Base-by-base conservation (phyloP, 108 stramenopile species). In the Pseudonitzschia pungens region DNA sequence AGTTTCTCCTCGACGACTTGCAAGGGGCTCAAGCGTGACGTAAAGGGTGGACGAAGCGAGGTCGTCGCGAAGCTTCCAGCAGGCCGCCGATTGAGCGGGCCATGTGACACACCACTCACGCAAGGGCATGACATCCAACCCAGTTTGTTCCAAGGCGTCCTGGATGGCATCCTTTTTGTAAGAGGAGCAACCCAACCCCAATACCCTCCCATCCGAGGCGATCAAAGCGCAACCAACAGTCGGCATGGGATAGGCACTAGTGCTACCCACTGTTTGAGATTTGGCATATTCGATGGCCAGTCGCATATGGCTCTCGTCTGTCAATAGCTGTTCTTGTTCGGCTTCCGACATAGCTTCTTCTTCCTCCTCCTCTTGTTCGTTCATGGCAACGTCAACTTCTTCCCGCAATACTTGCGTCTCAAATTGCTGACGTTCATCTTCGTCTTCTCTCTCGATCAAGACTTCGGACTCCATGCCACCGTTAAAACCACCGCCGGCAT, bases 71-170 rank as follows among this genome's bases (percentile, higher is more conserved):
- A 91, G 75, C 27, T 80, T 70, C 60, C 60, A 62, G 40, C 33
- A 40, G 9, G 60, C 32, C n/a, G 60, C 32, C 26, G 69, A 63
- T 54, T 83, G 71, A 2, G 83, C 66, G 4, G 89, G 87, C 90
- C 90, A 93, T 12, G 81, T 68, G 28, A 93, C 84, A 59, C 86
- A 90, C 92, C 92, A 93, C 59, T 91, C 92, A 14, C 80, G 65
- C 14, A 91, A 68, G 5, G 90, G 92, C 10, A 82, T 87, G 27
- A 83, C 84, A 29, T 72, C 70, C 16, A 93, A 68, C 0, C 90
- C 90, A 24, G 92, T 80, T 45, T 89, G 69, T 36, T 74, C 68
- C 33, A 91, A 65, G 12, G 80, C 88, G 55, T 76, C 84, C 52
- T 79, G 82, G 16, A 93, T 81, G 31, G 86, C 81, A 73, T 91